phyloP scores from a whole-genome alignment of 2,329 filamentous ascomycete genomes.

The Penicillium sclerotiorum region DNA sequence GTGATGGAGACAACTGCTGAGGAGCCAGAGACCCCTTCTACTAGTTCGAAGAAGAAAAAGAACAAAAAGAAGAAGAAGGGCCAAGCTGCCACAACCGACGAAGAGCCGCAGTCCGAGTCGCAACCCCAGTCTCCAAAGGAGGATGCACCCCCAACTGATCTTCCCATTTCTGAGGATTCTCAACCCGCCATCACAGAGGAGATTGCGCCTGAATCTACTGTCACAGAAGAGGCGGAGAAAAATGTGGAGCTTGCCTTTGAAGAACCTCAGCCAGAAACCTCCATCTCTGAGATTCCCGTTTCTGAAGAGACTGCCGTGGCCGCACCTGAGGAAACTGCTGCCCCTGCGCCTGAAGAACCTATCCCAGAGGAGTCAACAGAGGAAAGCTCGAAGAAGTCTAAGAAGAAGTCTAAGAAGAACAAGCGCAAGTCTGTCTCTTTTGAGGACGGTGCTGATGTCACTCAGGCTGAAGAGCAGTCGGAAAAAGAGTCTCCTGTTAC shows the following conservation, averaged over 20 bases:
- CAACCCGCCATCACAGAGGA: too few species aligned
- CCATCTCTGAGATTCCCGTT: background rate
- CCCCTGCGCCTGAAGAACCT: conserved; percentile 9
- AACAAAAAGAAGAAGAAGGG: conserved; percentile 27
- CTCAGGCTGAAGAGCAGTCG: conserved; percentile 1
- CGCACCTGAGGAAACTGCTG: too few species aligned
- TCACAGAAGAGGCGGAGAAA: conserved; percentile 3
- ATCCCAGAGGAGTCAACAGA: background rate
- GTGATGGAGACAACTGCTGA: background rate
- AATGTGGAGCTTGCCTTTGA: too few species aligned
- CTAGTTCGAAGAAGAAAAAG: conserved; percentile 25
- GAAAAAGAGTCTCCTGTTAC: conserved; percentile 8
- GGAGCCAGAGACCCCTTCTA: background rate
- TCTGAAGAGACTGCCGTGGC: background rate
- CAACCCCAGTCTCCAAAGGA: conserved; percentile 9
- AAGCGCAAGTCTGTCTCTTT: conserved; percentile 26
- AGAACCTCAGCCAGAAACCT: too few species aligned
- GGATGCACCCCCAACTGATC: background rate
- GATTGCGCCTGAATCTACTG: background rate
- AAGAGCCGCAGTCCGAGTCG: conserved; percentile 10
- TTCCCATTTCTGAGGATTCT: background rate
- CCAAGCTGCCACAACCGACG: conserved; percentile 7
- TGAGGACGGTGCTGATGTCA: conserved; percentile 6
- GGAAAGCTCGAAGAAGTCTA: conserved; percentile 20
- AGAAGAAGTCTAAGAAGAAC: conserved; percentile 26